Percentiles rank a stretch among this genome's conserved stretches.
phyloP scores from a whole-genome alignment of 495 filamentous ascomycete genomes.

The Lindgomyces ingoldianus region DNA sequence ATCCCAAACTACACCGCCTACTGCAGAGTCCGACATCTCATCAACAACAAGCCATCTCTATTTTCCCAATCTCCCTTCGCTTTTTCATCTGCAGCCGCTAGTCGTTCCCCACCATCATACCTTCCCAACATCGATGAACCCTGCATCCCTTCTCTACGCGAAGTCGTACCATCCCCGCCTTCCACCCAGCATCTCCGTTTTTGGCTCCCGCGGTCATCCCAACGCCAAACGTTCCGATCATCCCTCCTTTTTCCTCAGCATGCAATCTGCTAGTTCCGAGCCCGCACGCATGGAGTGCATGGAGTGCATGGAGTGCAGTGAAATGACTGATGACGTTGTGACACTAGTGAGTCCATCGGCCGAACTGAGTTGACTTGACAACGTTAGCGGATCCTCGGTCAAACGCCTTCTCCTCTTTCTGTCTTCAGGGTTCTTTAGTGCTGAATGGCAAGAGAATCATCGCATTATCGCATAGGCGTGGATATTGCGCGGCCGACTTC shows the following conservation, averaged over 20 bases:
- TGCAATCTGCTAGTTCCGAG: not conserved
- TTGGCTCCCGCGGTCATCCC: constrained; percentile 10
- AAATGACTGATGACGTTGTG: not conserved
- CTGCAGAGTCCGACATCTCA: too few species aligned
- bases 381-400: not conserved
- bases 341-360: not conserved
- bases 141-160: constrained; percentile 15
- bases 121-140: constrained; percentile 9
- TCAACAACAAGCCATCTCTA: too few species aligned
- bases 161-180: constrained; percentile 23
- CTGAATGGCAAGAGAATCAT: too few species aligned
- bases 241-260: not conserved
- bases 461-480: too few species aligned
- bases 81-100: not conserved
- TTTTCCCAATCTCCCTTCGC: not conserved
- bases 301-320: too few species aligned
- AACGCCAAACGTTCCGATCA: not conserved
- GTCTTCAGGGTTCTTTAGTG: too few species aligned
- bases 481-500: too few species aligned
- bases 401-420: not conserved
- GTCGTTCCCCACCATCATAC: not conserved
- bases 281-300: not conserved
- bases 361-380: not conserved
- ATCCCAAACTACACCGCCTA: not conserved
- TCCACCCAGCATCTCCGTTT: not conserved